phyloP scores from a whole-genome alignment of 495 filamentous ascomycete species.

The Chlorociboria aeruginascens region DNA sequence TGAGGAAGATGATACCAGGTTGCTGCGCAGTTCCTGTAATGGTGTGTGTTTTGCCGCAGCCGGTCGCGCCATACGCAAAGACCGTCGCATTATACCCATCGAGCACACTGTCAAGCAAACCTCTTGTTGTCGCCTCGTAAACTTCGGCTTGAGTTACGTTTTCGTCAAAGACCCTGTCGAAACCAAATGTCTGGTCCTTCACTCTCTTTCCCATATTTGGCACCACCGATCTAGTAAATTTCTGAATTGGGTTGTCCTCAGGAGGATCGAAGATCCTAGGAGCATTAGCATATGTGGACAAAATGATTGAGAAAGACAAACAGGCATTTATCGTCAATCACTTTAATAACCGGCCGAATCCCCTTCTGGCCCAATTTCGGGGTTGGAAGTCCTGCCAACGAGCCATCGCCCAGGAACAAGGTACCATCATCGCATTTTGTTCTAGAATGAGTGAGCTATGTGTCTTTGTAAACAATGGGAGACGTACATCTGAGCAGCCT shows the following conservation, averaged over 20 bases:
- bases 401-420: slow-evolving; percentile 89
- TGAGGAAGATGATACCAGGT: slow-evolving; percentile 96
- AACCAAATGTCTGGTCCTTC: slow-evolving; percentile 96
- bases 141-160: slow-evolving; percentile 87
- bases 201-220: slow-evolving; percentile 74
- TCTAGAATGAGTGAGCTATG: slow-evolving; percentile 25
- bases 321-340: slow-evolving; percentile 93
- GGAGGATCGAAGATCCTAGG: slow-evolving; percentile 90
- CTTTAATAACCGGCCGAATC: slow-evolving; percentile 83
- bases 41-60: slow-evolving; percentile 97
- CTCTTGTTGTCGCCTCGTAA: slow-evolving; percentile 87
- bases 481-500: slow-evolving; percentile 53
- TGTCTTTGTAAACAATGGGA: background rate
- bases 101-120: slow-evolving; percentile 82
- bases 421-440: slow-evolving; percentile 75
- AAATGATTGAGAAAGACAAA: slow-evolving; percentile 33
- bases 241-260: slow-evolving; percentile 90
- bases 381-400: slow-evolving; percentile 68
- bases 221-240: slow-evolving; percentile 72
- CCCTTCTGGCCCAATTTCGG: slow-evolving; percentile 82
- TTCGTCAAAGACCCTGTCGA: slow-evolving; percentile 95
- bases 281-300: slow-evolving; percentile 12
- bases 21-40: slow-evolving; percentile 91
- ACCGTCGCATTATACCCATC: slow-evolving; percentile 99
- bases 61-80: slow-evolving; percentile 96